phyloP scores from a whole-genome alignment of 345 rosid genomes.

The Geranium rotundifolium region DNA sequence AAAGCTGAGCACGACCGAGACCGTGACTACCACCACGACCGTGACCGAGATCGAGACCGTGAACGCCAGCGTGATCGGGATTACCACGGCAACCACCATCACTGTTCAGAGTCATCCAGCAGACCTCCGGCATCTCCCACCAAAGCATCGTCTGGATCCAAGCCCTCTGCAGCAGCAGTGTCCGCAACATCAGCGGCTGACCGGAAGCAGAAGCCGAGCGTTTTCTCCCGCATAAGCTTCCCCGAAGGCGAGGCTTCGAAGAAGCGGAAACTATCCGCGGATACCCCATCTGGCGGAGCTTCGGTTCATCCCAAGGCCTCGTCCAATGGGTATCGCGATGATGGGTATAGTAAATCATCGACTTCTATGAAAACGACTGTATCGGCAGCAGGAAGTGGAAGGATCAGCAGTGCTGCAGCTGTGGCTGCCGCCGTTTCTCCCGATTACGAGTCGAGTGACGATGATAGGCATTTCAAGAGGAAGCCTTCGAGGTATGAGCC shows the following conservation, averaged over 20 bases:
- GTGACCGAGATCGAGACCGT: conserved; percentile 22
- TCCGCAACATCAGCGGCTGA: conserved; percentile 23
- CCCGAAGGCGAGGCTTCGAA: conserved; percentile 54
- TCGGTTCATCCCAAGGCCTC: conserved; percentile 30
- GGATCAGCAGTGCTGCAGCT: conserved; percentile 16
- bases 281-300: conserved; percentile 8
- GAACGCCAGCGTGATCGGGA: conserved; percentile 23
- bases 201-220: conserved; percentile 48
- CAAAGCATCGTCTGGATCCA: conserved; percentile 10
- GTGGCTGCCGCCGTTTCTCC: conserved; percentile 16
- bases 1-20: conserved; percentile 43
- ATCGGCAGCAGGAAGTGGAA: conserved; percentile 7
- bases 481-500: conserved; percentile 72
- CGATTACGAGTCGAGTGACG: conserved; percentile 82
- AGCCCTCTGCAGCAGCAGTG: conserved; percentile 12
- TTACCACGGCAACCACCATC: conserved; percentile 21
- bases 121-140: conserved; percentile 24
- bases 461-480: conserved; percentile 89
- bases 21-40: conserved; percentile 19
- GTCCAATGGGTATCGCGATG: conserved; percentile 39
- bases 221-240: conserved; percentile 88
- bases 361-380: conserved; percentile 24
- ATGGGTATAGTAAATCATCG: conserved; percentile 32
- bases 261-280: conserved; percentile 41
- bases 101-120: conserved; percentile 29